phyloP scores from a whole-genome alignment of 257 asterid genomes.

The Mentha longifolia region DNA sequence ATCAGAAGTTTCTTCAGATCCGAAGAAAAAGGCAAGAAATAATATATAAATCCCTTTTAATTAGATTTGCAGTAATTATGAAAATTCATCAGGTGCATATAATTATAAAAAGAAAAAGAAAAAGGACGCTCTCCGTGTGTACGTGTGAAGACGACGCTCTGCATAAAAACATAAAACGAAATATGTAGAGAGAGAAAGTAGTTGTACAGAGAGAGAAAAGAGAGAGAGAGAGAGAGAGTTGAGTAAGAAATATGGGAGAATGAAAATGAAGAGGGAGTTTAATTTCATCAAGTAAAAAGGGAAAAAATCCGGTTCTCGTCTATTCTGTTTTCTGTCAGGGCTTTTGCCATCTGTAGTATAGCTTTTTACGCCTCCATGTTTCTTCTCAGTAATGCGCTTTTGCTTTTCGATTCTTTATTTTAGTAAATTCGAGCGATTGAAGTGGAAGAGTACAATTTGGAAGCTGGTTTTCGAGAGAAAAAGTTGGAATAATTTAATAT shows the following conservation, averaged over 20 bases:
- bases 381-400: slow-evolving; percentile 23
- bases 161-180: slow-evolving; percentile 3
- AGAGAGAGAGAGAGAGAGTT: slow-evolving; percentile 41
- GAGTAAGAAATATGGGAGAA: slow-evolving; percentile 41
- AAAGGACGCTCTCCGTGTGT: slow-evolving; percentile 41
- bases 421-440: slow-evolving; percentile 29
- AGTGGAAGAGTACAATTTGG: slow-evolving; percentile 29
- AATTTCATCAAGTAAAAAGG: slow-evolving; percentile 29
- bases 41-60: slow-evolving; percentile 17
- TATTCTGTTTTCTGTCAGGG: slow-evolving; percentile 18
- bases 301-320: slow-evolving; percentile 31
- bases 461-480: slow-evolving; percentile 32
- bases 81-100: slow-evolving; percentile 38
- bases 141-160: slow-evolving; percentile 47
- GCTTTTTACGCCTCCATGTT: background rate
- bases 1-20: slow-evolving; percentile 76
- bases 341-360: slow-evolving; percentile 12
- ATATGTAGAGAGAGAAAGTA: slow-evolving; percentile 40
- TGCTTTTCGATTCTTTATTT: background rate
- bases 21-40: slow-evolving; percentile 71
- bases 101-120: background rate
- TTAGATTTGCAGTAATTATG: slow-evolving; percentile 27
- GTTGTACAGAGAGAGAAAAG: slow-evolving; percentile 19
- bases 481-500: slow-evolving; percentile 29
- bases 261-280: slow-evolving; percentile 33